Percentiles rank a stretch among this genome's conserved stretches.
These are phyloP conservation scores for Rasamsonia emersonii DNA, from an alignment of 2,329 filamentous ascomycete genomes.

Conservation along the genomic window DNA sequence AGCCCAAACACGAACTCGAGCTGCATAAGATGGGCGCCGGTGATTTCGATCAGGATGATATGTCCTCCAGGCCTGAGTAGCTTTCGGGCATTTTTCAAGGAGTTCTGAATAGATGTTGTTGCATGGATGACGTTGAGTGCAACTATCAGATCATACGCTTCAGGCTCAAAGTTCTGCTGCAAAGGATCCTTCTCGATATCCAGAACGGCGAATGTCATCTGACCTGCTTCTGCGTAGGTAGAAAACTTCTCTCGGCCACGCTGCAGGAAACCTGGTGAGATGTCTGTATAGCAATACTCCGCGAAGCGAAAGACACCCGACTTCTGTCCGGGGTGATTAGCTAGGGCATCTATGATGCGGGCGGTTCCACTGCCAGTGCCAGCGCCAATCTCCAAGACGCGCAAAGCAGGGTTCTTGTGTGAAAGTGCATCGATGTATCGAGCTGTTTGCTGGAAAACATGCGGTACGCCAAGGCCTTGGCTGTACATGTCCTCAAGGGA, in stretches of 20 bases:
- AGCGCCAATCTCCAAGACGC: constrained; percentile 16
- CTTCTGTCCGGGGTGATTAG: neutral
- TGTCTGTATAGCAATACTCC: neutral
- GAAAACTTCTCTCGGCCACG: constrained; percentile 4
- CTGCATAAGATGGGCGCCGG: constrained; percentile 7
- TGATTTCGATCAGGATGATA: constrained; percentile 35
- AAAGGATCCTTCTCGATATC: constrained; percentile 23
- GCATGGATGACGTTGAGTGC: constrained; percentile 35
- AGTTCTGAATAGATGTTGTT: constrained; percentile 17
- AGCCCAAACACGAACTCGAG: constrained; percentile 15
- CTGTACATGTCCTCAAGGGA: too few relatives aligned
- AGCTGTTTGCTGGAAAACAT: too few relatives aligned
- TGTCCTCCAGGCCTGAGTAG: constrained; percentile 43
- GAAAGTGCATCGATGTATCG: too few relatives aligned
- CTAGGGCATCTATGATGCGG: neutral
- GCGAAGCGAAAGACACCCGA: too few relatives aligned
- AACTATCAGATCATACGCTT: constrained; percentile 28
- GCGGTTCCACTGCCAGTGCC: too few relatives aligned
- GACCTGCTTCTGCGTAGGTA: constrained; percentile 11
- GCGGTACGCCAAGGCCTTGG: too few relatives aligned
- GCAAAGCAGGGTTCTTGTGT: constrained; percentile 12
- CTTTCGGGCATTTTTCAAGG: constrained; percentile 16
- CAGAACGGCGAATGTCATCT: constrained; percentile 21
- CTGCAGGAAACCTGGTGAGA: neutral
- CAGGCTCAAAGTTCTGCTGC: constrained; percentile 25